Conservation (phyloP, 2,329 filamentous ascomycete genomes). For the Gaeumannomyces tritici region DNA sequence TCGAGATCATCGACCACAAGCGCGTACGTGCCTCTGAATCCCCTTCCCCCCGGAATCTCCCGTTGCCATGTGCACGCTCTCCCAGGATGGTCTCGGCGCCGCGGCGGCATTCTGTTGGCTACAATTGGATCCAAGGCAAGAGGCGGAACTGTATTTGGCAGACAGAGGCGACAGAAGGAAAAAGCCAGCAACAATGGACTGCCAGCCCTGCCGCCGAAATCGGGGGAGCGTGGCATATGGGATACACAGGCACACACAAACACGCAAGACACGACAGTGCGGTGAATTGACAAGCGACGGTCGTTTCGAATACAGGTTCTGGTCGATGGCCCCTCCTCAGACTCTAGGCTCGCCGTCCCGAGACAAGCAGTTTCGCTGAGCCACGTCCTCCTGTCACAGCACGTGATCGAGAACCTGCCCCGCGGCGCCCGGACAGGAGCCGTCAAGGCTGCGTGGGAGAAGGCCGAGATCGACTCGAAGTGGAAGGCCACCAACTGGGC, state of each 20-base stretch:
- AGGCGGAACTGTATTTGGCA: slow-evolving; percentile 2
- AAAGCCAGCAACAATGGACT: slow-evolving; percentile 3
- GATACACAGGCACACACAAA: not conserved
- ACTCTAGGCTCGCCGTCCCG: slow-evolving; percentile 69
- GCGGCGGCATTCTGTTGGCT: not conserved
- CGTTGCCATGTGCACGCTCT: not conserved
- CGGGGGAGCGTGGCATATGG: not conserved
- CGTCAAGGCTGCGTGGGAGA: slow-evolving; percentile 85
- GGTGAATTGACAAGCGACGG: slow-evolving; percentile 3
- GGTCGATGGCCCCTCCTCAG: slow-evolving; percentile 84
- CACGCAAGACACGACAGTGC: not conserved
- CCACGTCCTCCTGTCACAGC: slow-evolving; percentile 78
- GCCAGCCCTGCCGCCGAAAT: not conserved
- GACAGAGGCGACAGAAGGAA: slow-evolving; percentile 5
- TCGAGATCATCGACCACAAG: slow-evolving; percentile 99
- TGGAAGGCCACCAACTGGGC: slow-evolving; percentile 88
- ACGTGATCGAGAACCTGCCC: slow-evolving; percentile 79
- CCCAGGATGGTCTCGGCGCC: no score
- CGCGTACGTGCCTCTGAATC: slow-evolving; percentile 63
- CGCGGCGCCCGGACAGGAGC: slow-evolving; percentile 73
- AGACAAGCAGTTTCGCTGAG: slow-evolving; percentile 79
- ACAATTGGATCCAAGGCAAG: not conserved
- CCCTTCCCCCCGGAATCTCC: not conserved
- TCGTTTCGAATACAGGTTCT: slow-evolving; percentile 57
- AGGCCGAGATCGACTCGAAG: slow-evolving; percentile 83